A percentile compares a stretch with the other conserved stretches of the same genome.
Evolutionary conservation across 2,329 filamentous ascomycete genomes (phyloP).

Genomic region (Neofusicoccum sp.): DNA sequence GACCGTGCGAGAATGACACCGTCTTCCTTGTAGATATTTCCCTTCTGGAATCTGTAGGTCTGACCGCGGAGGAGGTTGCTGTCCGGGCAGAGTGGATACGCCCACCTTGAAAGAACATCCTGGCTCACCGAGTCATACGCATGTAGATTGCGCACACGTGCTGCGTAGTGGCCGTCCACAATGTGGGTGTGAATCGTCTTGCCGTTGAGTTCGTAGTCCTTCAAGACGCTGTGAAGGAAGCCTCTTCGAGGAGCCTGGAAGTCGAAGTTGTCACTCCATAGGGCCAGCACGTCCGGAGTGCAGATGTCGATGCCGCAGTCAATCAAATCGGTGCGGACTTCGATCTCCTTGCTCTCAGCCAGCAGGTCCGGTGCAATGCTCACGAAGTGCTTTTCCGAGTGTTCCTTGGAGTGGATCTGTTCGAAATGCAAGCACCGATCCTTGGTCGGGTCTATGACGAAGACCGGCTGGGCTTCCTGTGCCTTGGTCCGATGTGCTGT

Average conservation of each 20-base stretch:
- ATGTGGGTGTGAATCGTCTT: slow-evolving; percentile 96
- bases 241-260: slow-evolving; percentile 87
- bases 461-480: slow-evolving; percentile 73
- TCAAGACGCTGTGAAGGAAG: slow-evolving; percentile 87
- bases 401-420: slow-evolving; percentile 72
- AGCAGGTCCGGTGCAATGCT: slow-evolving; percentile 79
- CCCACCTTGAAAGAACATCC: slow-evolving; percentile 84
- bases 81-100: slow-evolving; percentile 85
- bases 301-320: slow-evolving; percentile 97
- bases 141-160: slow-evolving; percentile 79
- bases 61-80: slow-evolving; percentile 79
- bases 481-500: slow-evolving; percentile 73
- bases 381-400: slow-evolving; percentile 56
- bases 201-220: slow-evolving; percentile 95
- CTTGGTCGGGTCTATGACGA: slow-evolving; percentile 77
- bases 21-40: slow-evolving; percentile 74
- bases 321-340: slow-evolving; percentile 82
- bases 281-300: slow-evolving; percentile 87
- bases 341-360: slow-evolving; percentile 69
- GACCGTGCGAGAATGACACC: slow-evolving; percentile 71
- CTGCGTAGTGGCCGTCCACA: slow-evolving; percentile 77
- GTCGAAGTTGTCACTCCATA: slow-evolving; percentile 98
- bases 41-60: slow-evolving; percentile 67
- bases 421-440: slow-evolving; percentile 91
- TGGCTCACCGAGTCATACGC: slow-evolving; percentile 86